Evolutionary conservation across 192 early-diverging fungal species (phyloP).

Genomic region (Coemansia sp.): DNA sequence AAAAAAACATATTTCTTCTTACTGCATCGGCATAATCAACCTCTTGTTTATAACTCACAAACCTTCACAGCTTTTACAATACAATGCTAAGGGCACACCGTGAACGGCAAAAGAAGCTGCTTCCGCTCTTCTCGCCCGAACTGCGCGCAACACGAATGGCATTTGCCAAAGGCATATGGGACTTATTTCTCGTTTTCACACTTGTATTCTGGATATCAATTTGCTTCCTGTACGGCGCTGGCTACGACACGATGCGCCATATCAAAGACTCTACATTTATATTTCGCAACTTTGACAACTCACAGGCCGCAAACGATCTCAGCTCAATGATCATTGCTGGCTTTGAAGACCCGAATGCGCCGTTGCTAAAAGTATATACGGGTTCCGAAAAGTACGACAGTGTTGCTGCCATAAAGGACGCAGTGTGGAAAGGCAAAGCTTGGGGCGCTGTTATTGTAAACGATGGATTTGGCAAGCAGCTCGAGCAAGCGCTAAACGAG

Average conservation of each 20-base stretch:
- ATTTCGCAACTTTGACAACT: constrained; percentile 40
- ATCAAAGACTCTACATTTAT: constrained; percentile 36
- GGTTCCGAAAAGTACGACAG: constrained; percentile 5
- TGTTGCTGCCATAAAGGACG: constrained; percentile 14
- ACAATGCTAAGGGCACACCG: constrained; percentile 27
- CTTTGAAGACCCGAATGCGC: constrained; percentile 15
- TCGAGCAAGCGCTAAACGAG: constrained; percentile 17
- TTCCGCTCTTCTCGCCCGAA: constrained; percentile 47
- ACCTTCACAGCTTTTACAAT: background rate
- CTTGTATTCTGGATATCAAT: constrained; percentile 49
- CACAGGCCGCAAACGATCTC: constrained; percentile 9
- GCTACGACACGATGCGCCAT: constrained; percentile 45
- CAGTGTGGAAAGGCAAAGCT: constrained; percentile 40
- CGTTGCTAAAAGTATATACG: constrained; percentile 17
- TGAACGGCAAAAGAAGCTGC: constrained; percentile 39
- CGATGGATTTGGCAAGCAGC: constrained; percentile 39
- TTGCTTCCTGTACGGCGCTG: constrained; percentile 42
- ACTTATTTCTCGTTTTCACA: constrained; percentile 37
- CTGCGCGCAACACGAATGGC: constrained; percentile 43
- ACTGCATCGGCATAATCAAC: background rate
- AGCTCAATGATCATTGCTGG: constrained; percentile 22
- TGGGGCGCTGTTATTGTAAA: constrained; percentile 44
- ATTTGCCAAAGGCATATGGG: constrained; percentile 44
- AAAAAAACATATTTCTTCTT: background rate
- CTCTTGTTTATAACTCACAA: background rate